Evolutionary conservation across 1,139 yeast genomes (phyloP), one percentile per base, ranked within the genome.

Genomic region (Hanseniaspora uvarum): DNA sequence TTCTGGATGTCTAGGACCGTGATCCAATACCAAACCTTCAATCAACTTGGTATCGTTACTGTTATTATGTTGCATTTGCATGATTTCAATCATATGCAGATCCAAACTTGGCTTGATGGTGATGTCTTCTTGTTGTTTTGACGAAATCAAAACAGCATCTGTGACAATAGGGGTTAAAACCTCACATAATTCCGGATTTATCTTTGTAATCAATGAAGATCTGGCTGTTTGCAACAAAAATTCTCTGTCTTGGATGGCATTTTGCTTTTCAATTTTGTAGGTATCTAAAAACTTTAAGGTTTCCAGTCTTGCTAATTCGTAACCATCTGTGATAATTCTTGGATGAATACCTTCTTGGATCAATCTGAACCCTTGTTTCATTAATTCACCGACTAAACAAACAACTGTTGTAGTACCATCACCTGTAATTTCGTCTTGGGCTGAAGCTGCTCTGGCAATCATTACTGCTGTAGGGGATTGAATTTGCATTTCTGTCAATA

Each of bases 401-500:
- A 92, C 92, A 56, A 92, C 98, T 1, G 96, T 85, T n/a, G 98
- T 92, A 56, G 99, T 94, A 59, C 99, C 99, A 68, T 92, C 99
- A 53, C 99, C 99, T 14, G 98, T 86, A 66, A 94, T 88, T 68
- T 92, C 98, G 69, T 92, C 99, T 70, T 92, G 99, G 0, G 98
- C 96, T 49, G 96, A 82, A 54, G 99, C 99, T 11, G 97, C 98
- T 59, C 97, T 77, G 3, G 98, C 94, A 73, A 92, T 92, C 95
- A 94, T 86, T 37, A 92, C 95, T 0, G 99, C 99, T 2, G 99
- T 94, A n/a, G 99, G 99, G 61, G 92, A 92, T 69, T 92, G 97
- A 68, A 92, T 94, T 71, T 94, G 99, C 99, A 92, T 92, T 67
- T 92, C 98, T 30, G 87, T 79, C 58, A 92, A 73, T 59, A 92